Base-by-base conservation (phyloP, 2,329 filamentous ascomycete species). In the Stachybotrys chartarum region DNA sequence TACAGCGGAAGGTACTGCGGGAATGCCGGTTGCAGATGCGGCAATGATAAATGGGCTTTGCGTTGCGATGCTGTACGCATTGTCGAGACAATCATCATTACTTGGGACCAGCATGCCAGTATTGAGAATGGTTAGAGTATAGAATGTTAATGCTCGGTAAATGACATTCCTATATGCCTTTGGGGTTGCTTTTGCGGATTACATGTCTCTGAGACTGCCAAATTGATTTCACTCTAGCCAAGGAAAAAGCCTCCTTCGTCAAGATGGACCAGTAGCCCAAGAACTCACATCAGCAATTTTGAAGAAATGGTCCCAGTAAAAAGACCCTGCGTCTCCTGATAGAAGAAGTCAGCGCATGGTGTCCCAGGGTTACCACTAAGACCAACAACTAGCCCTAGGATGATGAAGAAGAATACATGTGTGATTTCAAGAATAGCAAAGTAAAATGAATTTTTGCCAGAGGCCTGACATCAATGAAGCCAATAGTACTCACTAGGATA, bases 271-370 rank as follows among this genome's bases (percentile, higher is more conserved):
- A 79, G 62, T 88, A 84, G 7, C 87, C 87, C 5, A 89, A 75
- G 63, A 90, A 90, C 14, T 76, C 74, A 14, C 86, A 86, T 72
- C 76, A 82, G 32, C 80, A 72, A 0, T 82, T 78, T 71, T 73
- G 3, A 76, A 76, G n/a, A 88, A 79, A 63, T 86, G 82, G 61
- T 86, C 81, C n/a, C n/a, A n/a, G 39, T 85, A 83, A 61, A 88
- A 86, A 0, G 85, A 83, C 1, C 85, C 86, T 0, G 87, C 87
- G 35, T 84, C 69, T 75, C 80, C 88, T 87, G 91, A 69, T 88
- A 89, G 45, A 76, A 70, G 67, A 90, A 90, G 2, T 87, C 87
- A 53, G 84, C 76, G 5, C 80, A 73, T 18, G 80, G 75, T 0
- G 78, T 78, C 5, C 81, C 81, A 0, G 83, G 78, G 2, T 83